Percentiles rank a stretch among this genome's conserved stretches.
These are phyloP conservation scores for Trichoderma endophyticum DNA, from an alignment of 2,329 filamentous ascomycete genomes.

Conservation along the genomic window DNA sequence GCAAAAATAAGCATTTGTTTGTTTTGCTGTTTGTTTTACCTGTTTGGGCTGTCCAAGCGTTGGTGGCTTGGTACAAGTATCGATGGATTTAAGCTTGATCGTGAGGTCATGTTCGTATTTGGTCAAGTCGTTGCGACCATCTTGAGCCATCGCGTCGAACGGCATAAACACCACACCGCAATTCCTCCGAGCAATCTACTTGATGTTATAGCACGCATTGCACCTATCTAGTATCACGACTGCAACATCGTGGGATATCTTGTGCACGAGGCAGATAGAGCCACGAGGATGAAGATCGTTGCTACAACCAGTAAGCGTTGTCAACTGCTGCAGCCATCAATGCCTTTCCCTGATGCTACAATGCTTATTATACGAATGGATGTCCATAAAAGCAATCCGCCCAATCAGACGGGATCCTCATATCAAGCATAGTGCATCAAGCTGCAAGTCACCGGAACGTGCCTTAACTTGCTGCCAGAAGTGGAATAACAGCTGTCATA, in stretches of 20 bases:
- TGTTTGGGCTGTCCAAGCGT: background rate
- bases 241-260: background rate
- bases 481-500: background rate
- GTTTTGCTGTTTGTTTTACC: background rate
- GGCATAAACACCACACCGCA: background rate
- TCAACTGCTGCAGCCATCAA: background rate
- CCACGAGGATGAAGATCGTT: background rate
- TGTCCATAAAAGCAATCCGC: background rate
- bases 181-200: background rate
- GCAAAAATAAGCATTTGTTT: background rate
- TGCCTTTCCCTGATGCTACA: background rate
- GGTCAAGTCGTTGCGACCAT: background rate
- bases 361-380: background rate
- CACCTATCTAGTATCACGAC: background rate
- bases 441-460: background rate
- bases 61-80: background rate
- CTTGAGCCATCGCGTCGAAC: background rate
- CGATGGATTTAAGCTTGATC: background rate
- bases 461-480: background rate
- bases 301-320: background rate
- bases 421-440: background rate
- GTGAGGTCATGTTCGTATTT: background rate
- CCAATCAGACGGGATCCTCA: background rate
- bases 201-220: background rate
- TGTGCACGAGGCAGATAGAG: background rate